Percentiles rank a stretch among this genome's conserved stretches.
Evolutionary conservation across 495 filamentous ascomycete genomes (phyloP).

Genomic region (Aspergillus conjunctus): DNA sequence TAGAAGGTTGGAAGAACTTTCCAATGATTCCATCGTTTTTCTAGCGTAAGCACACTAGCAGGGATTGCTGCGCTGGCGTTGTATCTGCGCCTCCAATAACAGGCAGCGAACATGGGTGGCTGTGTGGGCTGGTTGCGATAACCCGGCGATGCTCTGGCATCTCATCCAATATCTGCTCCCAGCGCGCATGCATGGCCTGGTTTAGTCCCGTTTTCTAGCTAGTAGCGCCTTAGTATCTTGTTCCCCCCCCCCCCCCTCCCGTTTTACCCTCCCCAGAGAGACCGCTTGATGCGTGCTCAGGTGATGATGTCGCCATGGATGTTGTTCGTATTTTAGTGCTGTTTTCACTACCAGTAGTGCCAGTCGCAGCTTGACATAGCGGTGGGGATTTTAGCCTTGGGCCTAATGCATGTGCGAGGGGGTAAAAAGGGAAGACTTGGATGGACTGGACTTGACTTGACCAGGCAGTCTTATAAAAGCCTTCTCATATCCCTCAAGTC

Average conservation of each 20-base stretch:
- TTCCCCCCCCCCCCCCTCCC: conserved; percentile 2
- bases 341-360: conserved; percentile 10
- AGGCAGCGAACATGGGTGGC: conserved; percentile 17
- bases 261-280: conserved; percentile 4
- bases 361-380: conserved; percentile 4
- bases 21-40: conserved; percentile 25
- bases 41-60: conserved; percentile 29
- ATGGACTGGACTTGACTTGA: too few species aligned
- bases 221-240: conserved; percentile 10
- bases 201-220: conserved; percentile 3
- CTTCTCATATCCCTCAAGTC: background rate
- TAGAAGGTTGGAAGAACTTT: conserved; percentile 30
- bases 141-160: background rate
- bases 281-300: conserved; percentile 23
- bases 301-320: conserved; percentile 29
- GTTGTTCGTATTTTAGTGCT: conserved; percentile 23
- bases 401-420: conserved; percentile 28
- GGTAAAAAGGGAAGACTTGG: background rate
- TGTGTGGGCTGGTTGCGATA: conserved; percentile 20
- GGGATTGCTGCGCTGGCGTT: conserved; percentile 18
- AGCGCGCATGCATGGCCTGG: conserved; percentile 18
- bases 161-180: conserved; percentile 21
- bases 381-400: conserved; percentile 18
- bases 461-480: conserved; percentile 11
- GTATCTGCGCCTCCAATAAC: conserved; percentile 17